Percentiles rank a stretch among this genome's conserved stretches.
Evolutionary conservation across 208 protist species (phyloP).

Genomic region (Leishmania lainsoni): DNA sequence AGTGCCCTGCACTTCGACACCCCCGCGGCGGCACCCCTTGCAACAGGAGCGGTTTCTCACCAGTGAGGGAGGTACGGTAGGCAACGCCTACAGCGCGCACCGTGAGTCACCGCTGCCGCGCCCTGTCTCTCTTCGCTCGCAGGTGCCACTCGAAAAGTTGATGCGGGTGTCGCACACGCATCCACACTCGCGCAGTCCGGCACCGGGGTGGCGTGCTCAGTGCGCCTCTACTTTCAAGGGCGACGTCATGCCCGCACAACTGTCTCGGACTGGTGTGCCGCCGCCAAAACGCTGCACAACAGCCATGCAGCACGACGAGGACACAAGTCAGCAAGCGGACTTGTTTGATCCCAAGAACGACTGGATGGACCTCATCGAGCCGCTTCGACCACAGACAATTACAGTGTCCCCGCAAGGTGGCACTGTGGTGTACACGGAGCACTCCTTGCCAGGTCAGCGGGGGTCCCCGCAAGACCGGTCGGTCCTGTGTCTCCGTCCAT

Average conservation of each 20-base stretch:
- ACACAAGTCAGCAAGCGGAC: constrained; percentile 6
- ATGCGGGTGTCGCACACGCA: neutral
- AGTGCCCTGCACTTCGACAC: constrained; percentile 34
- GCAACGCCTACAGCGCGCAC: neutral
- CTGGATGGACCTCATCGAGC: constrained; percentile 39
- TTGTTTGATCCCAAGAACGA: constrained; percentile 30
- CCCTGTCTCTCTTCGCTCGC: constrained; percentile 67
- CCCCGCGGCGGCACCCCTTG: neutral
- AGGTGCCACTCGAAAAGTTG: constrained; percentile 26
- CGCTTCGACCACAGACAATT: constrained; percentile 30
- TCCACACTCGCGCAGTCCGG: neutral
- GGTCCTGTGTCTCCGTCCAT: neutral
- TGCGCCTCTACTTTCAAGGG: neutral
- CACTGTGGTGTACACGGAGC: constrained; percentile 22
- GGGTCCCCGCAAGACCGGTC: neutral
- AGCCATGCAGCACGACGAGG: neutral
- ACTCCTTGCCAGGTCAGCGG: neutral
- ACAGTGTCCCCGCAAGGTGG: constrained; percentile 30
- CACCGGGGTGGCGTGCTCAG: neutral
- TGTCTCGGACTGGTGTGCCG: neutral
- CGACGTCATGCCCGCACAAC: neutral
- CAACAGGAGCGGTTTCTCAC: neutral
- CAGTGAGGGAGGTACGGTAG: neutral
- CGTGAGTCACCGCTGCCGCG: constrained; percentile 52
- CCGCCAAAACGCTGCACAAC: neutral